Evolutionary conservation across 2,329 filamentous ascomycete genomes (phyloP).

Genomic region (Fusarium torreyae): DNA sequence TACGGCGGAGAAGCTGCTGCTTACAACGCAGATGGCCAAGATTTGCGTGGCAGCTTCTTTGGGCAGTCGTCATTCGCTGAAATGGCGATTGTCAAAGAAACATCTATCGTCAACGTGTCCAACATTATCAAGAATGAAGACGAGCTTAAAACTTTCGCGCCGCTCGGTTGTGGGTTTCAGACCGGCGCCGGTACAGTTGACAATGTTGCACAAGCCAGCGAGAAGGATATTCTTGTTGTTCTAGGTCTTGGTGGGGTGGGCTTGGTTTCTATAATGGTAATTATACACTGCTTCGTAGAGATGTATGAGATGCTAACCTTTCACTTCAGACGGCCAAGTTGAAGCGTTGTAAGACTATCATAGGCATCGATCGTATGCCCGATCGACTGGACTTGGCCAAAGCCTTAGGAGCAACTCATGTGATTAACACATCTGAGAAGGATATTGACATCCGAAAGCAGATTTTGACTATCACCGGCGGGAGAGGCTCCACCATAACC

Average conservation of each 20-base stretch:
- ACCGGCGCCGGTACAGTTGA: conserved; percentile 5
- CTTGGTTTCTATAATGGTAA: conserved; percentile 11
- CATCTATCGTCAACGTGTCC: conserved; percentile 1
- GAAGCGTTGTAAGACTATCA: background rate
- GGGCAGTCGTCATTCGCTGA: conserved; percentile 11
- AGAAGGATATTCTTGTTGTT: conserved; percentile 1
- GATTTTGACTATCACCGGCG: background rate
- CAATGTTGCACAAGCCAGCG: background rate
- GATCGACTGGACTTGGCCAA: background rate
- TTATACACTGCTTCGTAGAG: background rate
- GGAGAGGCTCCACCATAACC: conserved; percentile 1
- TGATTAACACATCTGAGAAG: background rate
- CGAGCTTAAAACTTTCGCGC: background rate
- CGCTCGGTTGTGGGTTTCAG: conserved; percentile 5
- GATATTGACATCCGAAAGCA: background rate
- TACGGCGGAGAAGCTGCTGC: conserved; percentile 5
- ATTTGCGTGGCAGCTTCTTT: conserved; percentile 5
- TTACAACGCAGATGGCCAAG: background rate
- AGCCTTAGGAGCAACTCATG: background rate
- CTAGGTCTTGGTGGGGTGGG: conserved; percentile 10
- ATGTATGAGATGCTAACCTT: background rate
- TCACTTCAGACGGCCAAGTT: background rate
- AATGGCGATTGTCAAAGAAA: conserved; percentile 7
- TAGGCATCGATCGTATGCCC: conserved; percentile 6
- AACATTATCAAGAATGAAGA: background rate